Conservation (phyloP, 2,329 filamentous ascomycete species). For the Fusarium fujikuroi region DNA sequence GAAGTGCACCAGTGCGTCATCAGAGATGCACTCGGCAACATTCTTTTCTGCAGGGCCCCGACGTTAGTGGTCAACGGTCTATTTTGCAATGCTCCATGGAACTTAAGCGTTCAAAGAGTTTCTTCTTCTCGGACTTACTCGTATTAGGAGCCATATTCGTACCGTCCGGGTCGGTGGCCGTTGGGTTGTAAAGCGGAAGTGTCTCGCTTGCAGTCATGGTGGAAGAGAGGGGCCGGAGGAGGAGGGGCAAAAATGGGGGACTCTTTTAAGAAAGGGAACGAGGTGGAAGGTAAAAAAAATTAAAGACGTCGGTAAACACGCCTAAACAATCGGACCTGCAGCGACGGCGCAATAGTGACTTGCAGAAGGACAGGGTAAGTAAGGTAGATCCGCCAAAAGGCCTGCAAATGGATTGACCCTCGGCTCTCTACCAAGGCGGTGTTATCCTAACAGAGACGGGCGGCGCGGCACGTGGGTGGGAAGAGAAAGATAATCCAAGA, state of each 20-base stretch:
- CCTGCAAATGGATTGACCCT: constrained; percentile 1
- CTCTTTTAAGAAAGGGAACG: constrained; percentile 37
- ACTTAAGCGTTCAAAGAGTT: not conserved
- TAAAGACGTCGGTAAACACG: constrained; percentile 14
- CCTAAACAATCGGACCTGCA: constrained; percentile 28
- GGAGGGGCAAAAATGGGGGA: constrained; percentile 40
- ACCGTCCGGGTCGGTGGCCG: constrained; percentile 41
- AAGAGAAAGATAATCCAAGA: constrained; percentile 12
- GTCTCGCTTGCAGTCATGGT: constrained; percentile 49
- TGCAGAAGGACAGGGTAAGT: constrained; percentile 12
- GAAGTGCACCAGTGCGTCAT: constrained; percentile 90
- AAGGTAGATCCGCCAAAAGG: constrained; percentile 8
- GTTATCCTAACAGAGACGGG: constrained; percentile 26
- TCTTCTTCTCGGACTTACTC: constrained; percentile 40
- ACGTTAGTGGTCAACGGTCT: constrained; percentile 6
- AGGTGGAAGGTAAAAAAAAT: constrained; percentile 15
- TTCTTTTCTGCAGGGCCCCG: constrained; percentile 55
- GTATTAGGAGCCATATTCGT: constrained; percentile 50
- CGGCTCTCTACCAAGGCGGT: constrained; percentile 6
- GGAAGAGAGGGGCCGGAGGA: constrained; percentile 41
- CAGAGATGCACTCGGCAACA: constrained; percentile 80
- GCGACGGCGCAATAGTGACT: constrained; percentile 8
- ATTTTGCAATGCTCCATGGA: not conserved
- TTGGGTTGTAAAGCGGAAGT: constrained; percentile 47
- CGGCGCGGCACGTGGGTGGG: constrained; percentile 33